Base-by-base conservation (phyloP, 305 asterid genomes). In the Fraxinus greggii region DNA sequence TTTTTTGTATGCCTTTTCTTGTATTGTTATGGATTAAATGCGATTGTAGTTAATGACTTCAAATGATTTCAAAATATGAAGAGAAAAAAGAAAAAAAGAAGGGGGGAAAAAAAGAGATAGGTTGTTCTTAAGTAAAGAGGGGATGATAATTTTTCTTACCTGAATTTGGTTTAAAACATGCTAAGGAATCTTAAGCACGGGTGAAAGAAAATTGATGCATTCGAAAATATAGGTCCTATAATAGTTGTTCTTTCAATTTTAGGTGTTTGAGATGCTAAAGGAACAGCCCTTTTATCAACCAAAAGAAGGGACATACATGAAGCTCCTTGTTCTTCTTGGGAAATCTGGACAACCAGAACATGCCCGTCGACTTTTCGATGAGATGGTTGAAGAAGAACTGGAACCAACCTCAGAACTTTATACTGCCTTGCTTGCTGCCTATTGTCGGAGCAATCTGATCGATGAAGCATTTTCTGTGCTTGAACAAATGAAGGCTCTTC, bases 191-290 rank as follows among this genome's bases (percentile, higher is more conserved):
- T 24, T 61, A 8, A 61, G 31, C 72, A 2, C 23, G 0, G 19
- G 72, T 9, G 72, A 65, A 26, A 10, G 29, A 24, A 61, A 3
- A 23, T 7, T 4, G 35, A 26, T 26, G 35, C 72, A 42, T 42
- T 42, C 54, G 54, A 40, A 42, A 42, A 12, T 42, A 42, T 42
- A 42, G 19, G 33, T 26, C 32, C 72, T 23, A 24, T 69, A 12
- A 69, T 69, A 29, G 21, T 69, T 69, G 75, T 70, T 6, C 42
- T 31, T 67, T 40, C 23, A 3, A 42, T 45, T 84, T 32, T 83
- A 94, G 98, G 97, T 96, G 69, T 93, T 96, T 88, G 97, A 88
- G 90, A 93, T 94, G 98, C 88, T 96, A 28, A 96, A 82, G 90
- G 82, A 78, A 77, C 99, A 93, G 78, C 88, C 93, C 15, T 96